phyloP scores from a whole-genome alignment of 2,329 filamentous ascomycete species.

The Westerdykella aurantiaca region DNA sequence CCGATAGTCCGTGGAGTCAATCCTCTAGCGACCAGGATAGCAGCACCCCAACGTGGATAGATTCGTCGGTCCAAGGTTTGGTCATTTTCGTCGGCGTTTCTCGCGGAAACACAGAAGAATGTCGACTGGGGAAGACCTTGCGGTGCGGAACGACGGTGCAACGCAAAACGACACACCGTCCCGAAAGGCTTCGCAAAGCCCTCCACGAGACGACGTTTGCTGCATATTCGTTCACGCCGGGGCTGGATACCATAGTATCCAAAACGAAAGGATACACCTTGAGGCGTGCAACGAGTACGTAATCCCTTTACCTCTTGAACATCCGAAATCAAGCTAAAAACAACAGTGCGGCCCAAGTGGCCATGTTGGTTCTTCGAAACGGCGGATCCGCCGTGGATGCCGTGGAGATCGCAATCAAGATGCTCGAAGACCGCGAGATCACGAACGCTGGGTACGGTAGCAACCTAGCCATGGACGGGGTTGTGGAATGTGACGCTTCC shows the following conservation, averaged over 20 bases:
- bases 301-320: not conserved
- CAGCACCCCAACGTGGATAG: slow-evolving; percentile 15
- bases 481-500: slow-evolving; percentile 90
- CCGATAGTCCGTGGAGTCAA: no score
- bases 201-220: slow-evolving; percentile 47
- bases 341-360: slow-evolving; percentile 70
- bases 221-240: slow-evolving; percentile 95
- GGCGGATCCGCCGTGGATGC: slow-evolving; percentile 81
- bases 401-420: slow-evolving; percentile 79
- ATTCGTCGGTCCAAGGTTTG: slow-evolving; percentile 18
- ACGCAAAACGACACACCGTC: slow-evolving; percentile 14
- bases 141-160: slow-evolving; percentile 20
- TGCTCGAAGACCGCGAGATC: slow-evolving; percentile 88
- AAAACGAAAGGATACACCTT: slow-evolving; percentile 80
- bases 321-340: slow-evolving; percentile 7
- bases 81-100: slow-evolving; percentile 21
- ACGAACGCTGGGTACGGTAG: slow-evolving; percentile 96
- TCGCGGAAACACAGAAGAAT: slow-evolving; percentile 19
- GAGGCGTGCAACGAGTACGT: slow-evolving; percentile 82
- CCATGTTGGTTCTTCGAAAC: slow-evolving; percentile 71
- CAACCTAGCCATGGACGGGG: slow-evolving; percentile 84
- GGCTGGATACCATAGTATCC: slow-evolving; percentile 83
- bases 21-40: no score
- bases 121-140: slow-evolving; percentile 16
- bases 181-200: slow-evolving; percentile 38